Evolutionary conservation across 495 filamentous ascomycete genomes (phyloP).

Genomic region (Elaphomyces granulatus): DNA sequence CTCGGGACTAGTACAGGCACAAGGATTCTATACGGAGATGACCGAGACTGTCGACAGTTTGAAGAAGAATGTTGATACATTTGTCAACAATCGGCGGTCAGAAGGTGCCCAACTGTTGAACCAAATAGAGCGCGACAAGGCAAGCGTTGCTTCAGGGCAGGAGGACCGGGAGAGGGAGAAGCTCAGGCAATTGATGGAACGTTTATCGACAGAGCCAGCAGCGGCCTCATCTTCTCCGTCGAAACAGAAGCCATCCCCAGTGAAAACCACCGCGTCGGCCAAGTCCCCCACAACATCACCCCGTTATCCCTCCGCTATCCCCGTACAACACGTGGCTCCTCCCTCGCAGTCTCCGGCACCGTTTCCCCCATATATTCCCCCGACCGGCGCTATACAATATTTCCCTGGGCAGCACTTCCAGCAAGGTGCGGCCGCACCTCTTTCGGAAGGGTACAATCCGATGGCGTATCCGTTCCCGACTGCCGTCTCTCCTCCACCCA

Average conservation of each 20-base stretch:
- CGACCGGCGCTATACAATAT: conserved; percentile 15
- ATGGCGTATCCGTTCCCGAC: conserved; percentile 40
- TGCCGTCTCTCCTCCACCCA: conserved; percentile 31
- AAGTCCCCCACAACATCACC: conserved; percentile 29
- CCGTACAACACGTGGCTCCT: conserved; percentile 16
- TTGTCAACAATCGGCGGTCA: conserved; percentile 83
- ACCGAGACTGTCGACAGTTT: conserved; percentile 84
- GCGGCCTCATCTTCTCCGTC: conserved; percentile 28
- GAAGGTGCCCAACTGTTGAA: conserved; percentile 81
- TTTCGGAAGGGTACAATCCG: conserved; percentile 38
- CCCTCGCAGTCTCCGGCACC: conserved; percentile 30
- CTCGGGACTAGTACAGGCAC: conserved; percentile 69
- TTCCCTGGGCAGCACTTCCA: conserved; percentile 28
- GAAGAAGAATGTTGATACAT: conserved; percentile 93
- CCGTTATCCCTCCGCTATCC: conserved; percentile 31
- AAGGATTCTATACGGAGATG: conserved; percentile 92
- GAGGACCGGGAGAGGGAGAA: conserved; percentile 78
- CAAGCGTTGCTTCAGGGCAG: conserved; percentile 51
- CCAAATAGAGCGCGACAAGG: conserved; percentile 72
- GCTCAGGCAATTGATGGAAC: conserved; percentile 81
- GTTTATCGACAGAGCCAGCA: conserved; percentile 67
- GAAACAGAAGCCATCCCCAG: conserved; percentile 25
- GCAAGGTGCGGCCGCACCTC: conserved; percentile 30
- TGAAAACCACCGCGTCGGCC: conserved; percentile 32
- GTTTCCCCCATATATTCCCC: conserved; percentile 27